Percentiles rank a stretch among this genome's conserved stretches.
phyloP scores from a whole-genome alignment of 148 eudicot species.

The Diospyros lotus region DNA sequence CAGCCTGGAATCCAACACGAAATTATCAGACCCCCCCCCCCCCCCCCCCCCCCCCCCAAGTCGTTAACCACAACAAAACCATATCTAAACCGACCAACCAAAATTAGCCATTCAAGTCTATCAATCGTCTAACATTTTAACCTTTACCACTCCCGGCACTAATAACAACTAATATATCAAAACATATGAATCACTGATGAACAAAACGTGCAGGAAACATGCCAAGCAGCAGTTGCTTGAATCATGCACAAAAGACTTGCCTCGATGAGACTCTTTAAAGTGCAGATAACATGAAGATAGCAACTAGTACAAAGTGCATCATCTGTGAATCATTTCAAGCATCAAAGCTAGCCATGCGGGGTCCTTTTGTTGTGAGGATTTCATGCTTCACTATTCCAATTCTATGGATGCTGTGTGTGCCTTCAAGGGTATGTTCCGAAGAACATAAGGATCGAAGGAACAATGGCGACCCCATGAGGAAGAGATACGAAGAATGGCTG shows the following conservation, averaged over 20 bases:
- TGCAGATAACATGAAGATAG: conserved; percentile 9
- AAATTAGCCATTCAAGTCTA: background rate
- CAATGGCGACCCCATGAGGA: conserved; percentile 1
- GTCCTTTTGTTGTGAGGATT: conserved; percentile 1
- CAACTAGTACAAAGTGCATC: background rate
- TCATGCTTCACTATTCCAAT: conserved; percentile 8
- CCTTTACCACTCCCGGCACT: background rate
- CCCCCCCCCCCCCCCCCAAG: too few relatives aligned
- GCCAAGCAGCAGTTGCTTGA: background rate
- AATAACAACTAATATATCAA: background rate
- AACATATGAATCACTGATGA: background rate
- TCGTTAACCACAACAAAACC: too few relatives aligned
- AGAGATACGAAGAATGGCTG: conserved; percentile 29
- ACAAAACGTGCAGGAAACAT: background rate
- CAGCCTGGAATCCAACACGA: too few relatives aligned
- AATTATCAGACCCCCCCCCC: too few relatives aligned
- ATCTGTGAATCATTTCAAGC: background rate
- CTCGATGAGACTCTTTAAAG: conserved; percentile 4
- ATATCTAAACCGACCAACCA: background rate
- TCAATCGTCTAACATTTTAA: too few relatives aligned
- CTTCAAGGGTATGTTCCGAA: conserved; percentile 1
- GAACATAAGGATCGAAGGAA: background rate
- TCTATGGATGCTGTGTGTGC: conserved; percentile 12
- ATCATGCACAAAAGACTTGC: conserved; percentile 1
- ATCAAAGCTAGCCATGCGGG: background rate